Base-by-base conservation (phyloP, 2,329 filamentous ascomycete genomes). In the Coniosporium tulheliwenetii region DNA sequence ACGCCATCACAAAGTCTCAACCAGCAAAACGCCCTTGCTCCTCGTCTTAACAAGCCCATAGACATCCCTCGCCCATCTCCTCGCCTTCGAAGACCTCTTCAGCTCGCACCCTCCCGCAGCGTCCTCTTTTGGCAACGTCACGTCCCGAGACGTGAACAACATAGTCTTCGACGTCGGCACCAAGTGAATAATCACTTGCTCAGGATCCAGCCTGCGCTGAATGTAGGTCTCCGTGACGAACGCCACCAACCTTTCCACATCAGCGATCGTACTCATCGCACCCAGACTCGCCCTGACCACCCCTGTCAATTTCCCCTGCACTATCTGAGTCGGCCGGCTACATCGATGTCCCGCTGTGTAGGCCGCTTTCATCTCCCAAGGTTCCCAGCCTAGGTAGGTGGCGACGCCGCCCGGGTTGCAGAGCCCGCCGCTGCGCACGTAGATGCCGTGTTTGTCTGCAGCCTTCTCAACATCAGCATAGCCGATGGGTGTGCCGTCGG, bases 271-370 rank as follows among this genome's bases (percentile, higher is more conserved):
- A 45, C 69, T 77, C 71, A 76, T 76, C 10, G 75, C 73, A 0
- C 77, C 76, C 2, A 80, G 58, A 43, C 72, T 77, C 5, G 69
- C 70, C 14, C 77, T 64, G 5, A 78, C 71, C 36, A 79, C 73
- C 0, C 76, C 76, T 19, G 73, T 75, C 1, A 73, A 66, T 37
- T 69, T 63, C 13, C 70, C 66, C 9, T 70, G 58, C 43, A 75
- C 66, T 19, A 77, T 51, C 45, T 73, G 67, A 15, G 66, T 61
- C 1, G 69, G 70, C 19, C 69, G 64, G 1, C 67, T 63, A 48
- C 76, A 80, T 30, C 71, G 65, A 53, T 78, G 71, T 0, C 76
- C 75, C 3, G 66, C 65, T 1, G 67, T 69, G 42, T 69, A 70
- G 12, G 73, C 69, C 3, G 64, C 60, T 44, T 70, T 63, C 49